Conservation (phyloP, 208 protist genomes). For the Trypanosoma melophagium region DNA sequence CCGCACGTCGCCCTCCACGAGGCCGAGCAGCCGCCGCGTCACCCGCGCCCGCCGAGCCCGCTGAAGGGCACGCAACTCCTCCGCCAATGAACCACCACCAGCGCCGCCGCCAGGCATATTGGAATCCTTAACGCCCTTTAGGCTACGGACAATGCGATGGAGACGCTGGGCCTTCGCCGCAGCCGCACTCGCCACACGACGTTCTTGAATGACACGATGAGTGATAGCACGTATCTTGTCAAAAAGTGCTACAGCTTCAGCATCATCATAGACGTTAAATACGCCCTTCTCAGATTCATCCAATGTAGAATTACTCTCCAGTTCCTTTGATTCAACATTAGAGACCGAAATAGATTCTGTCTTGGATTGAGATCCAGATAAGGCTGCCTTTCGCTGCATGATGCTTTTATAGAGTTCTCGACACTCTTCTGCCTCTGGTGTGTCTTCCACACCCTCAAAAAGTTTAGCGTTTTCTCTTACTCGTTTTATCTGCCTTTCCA, state of each 20-base stretch:
- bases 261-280: conserved; percentile 65
- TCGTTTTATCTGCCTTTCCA: conserved; percentile 80
- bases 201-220: conserved; percentile 25
- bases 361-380: neutral
- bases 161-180: conserved; percentile 18
- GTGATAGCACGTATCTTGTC: conserved; percentile 66
- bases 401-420: conserved; percentile 50
- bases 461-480: conserved; percentile 65
- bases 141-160: conserved; percentile 22
- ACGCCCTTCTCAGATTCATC: neutral
- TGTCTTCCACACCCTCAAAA: conserved; percentile 64
- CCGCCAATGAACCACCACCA: too few relatives aligned
- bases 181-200: conserved; percentile 31
- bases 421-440: conserved; percentile 55
- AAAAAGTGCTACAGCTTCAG: conserved; percentile 58
- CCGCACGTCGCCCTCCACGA: conserved; percentile 75
- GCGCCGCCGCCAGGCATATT: too few relatives aligned
- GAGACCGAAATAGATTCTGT: neutral
- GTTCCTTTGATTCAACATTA: too few relatives aligned
- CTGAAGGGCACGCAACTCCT: conserved; percentile 42
- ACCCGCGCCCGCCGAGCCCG: conserved; percentile 46
- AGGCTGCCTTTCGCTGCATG: conserved; percentile 31
- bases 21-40: conserved; percentile 48
- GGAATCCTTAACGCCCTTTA: conserved; percentile 15
- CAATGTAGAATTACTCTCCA: too few relatives aligned